Conservation (phyloP, 2,329 filamentous ascomycete species). For the Penicillium sp. region DNA sequence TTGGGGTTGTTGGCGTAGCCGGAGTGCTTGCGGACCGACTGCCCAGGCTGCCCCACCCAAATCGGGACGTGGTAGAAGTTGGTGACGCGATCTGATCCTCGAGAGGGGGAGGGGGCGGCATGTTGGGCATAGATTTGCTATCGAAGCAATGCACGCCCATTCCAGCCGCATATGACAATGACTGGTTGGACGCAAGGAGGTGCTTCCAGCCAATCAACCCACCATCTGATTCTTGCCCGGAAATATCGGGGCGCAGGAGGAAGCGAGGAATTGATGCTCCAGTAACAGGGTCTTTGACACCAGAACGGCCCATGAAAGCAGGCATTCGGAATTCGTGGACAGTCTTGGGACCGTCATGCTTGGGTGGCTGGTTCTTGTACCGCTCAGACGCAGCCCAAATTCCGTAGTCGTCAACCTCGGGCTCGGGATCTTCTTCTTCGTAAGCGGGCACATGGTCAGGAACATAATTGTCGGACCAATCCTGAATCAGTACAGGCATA, state of each 20-base stretch:
- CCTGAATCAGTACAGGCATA: slow-evolving; percentile 42
- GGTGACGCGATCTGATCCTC: slow-evolving; percentile 33
- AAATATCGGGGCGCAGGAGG: slow-evolving; percentile 42
- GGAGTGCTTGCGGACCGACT: slow-evolving; percentile 32
- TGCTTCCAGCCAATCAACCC: slow-evolving; percentile 47
- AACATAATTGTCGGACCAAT: slow-evolving; percentile 40
- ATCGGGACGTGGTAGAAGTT: slow-evolving; percentile 33
- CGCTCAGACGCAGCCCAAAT: slow-evolving; percentile 27
- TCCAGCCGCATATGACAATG: slow-evolving; percentile 36
- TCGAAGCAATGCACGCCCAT: slow-evolving; percentile 35
- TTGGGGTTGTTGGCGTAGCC: slow-evolving; percentile 31
- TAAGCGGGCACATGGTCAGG: slow-evolving; percentile 34
- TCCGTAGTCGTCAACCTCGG: slow-evolving; percentile 35
- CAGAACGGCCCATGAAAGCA: slow-evolving; percentile 41
- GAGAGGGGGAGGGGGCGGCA: slow-evolving; percentile 9
- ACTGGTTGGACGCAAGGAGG: slow-evolving; percentile 42
- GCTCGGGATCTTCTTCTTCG: slow-evolving; percentile 30
- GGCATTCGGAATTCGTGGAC: slow-evolving; percentile 44
- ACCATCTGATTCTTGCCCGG: slow-evolving; percentile 43
- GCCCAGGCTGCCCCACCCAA: slow-evolving; percentile 37
- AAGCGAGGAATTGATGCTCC: slow-evolving; percentile 40
- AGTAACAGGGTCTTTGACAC: slow-evolving; percentile 21
- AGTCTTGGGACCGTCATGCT: slow-evolving; percentile 32
- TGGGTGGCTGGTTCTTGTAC: slow-evolving; percentile 17
- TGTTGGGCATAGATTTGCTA: slow-evolving; percentile 20